Conservation (phyloP, 2,329 filamentous ascomycete genomes). For the Fusarium denticulatum region DNA sequence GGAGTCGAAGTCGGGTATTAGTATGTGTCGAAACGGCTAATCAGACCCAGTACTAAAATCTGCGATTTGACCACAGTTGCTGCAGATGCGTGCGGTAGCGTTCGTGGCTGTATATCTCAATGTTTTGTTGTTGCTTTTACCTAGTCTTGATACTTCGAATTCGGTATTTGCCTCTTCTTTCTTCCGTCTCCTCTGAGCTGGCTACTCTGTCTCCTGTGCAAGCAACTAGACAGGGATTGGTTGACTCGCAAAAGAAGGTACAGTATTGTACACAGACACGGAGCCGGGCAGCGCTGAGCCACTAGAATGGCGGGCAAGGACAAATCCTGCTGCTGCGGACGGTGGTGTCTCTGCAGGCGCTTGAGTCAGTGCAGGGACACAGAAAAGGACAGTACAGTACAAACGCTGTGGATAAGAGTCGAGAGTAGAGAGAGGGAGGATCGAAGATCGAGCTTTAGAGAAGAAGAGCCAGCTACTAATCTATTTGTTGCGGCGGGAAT, state of each 20-base stretch:
- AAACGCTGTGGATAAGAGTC: conserved; percentile 15
- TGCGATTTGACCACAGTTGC: not conserved
- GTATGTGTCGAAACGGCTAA: conserved; percentile 27
- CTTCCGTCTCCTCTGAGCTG: not conserved
- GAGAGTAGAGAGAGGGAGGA: conserved; percentile 1
- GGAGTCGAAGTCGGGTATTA: conserved; percentile 29
- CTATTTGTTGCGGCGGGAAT: conserved; percentile 26
- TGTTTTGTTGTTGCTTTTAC: conserved; percentile 2
- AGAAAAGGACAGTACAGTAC: conserved; percentile 1
- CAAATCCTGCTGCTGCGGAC: conserved; percentile 37
- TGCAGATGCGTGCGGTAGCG: not conserved
- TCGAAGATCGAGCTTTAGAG: conserved; percentile 16
- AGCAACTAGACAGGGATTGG: conserved; percentile 5
- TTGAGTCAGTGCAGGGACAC: conserved; percentile 28
- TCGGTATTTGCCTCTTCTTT: not conserved
- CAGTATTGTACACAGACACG: conserved; percentile 31
- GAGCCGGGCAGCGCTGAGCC: conserved; percentile 34
- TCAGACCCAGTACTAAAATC: conserved; percentile 8
- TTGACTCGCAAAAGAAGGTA: conserved; percentile 23
- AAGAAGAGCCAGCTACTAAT: conserved; percentile 18
- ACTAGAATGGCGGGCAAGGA: conserved; percentile 39
- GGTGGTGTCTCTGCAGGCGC: conserved; percentile 31
- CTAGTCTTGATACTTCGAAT: not conserved
- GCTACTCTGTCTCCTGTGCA: conserved; percentile 1
- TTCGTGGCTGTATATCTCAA: not conserved